Percentiles rank a stretch among this genome's conserved stretches.
Evolutionary conservation across 139 green algal species (phyloP).

Genomic region (Haematococcus lacustris): DNA sequence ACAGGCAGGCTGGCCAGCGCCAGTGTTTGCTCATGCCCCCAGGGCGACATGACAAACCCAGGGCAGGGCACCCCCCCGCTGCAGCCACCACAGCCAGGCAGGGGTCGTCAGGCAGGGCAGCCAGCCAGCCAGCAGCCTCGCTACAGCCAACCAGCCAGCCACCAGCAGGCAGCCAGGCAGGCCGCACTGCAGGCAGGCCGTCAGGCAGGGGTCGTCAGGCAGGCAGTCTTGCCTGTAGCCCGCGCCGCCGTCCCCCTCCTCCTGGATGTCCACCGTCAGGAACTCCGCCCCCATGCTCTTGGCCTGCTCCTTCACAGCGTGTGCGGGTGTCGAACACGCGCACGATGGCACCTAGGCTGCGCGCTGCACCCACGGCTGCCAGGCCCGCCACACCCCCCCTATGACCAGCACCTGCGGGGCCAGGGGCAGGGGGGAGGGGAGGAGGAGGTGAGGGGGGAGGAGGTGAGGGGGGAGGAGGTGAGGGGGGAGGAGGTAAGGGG

Average conservation of each 20-base stretch:
- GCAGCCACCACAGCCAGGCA: neutral
- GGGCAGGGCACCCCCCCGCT: neutral
- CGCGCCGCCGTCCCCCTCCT: constrained; percentile 9
- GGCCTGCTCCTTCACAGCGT: constrained; percentile 63
- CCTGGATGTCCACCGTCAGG: constrained; percentile 67
- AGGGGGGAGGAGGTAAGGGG: too few species aligned
- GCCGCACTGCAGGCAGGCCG: neutral
- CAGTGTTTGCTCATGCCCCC: neutral
- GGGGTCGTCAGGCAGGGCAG: neutral
- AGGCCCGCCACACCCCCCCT: constrained; percentile 72
- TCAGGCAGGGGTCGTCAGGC: neutral
- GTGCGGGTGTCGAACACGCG: constrained; percentile 75
- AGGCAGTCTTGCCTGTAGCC: neutral
- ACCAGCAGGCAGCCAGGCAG: neutral
- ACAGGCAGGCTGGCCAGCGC: neutral
- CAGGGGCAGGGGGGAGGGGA: too few species aligned
- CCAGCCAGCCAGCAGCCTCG: neutral
- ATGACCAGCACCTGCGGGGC: constrained; percentile 78
- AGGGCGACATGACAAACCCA: neutral
- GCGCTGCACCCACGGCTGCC: constrained; percentile 59
- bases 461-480: too few species aligned
- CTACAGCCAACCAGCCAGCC: neutral
- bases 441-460: too few species aligned
- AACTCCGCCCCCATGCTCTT: constrained; percentile 78
- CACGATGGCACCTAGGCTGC: constrained; percentile 71